Conservation (phyloP, 2,329 filamentous ascomycete species). For the Neofusicoccum ribis region DNA sequence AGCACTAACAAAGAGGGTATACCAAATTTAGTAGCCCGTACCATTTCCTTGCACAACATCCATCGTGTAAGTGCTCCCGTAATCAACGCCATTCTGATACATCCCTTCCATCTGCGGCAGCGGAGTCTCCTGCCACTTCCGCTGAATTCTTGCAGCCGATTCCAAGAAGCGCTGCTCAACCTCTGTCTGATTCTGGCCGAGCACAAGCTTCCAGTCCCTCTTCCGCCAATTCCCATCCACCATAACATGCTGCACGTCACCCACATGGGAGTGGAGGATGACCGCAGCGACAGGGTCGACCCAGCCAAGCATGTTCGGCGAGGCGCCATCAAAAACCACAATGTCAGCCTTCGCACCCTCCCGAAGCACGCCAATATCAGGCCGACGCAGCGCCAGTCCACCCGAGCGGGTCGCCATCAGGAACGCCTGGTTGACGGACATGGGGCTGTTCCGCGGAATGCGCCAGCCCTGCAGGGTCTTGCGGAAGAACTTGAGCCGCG, state of each 20-base stretch:
- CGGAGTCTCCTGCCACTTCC: constrained; percentile 22
- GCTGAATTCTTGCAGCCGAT: constrained; percentile 28
- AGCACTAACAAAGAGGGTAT: too few relatives aligned
- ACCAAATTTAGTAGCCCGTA: constrained; percentile 17
- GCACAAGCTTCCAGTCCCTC: constrained; percentile 41
- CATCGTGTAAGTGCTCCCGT: neutral
- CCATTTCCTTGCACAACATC: constrained; percentile 19
- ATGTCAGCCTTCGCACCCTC: constrained; percentile 57
- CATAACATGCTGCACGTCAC: constrained; percentile 54
- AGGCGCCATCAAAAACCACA: constrained; percentile 53
- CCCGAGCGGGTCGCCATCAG: constrained; percentile 56
- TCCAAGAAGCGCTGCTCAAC: constrained; percentile 27
- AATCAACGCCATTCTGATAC: constrained; percentile 11
- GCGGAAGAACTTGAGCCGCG: constrained; percentile 42
- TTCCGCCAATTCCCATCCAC: constrained; percentile 54
- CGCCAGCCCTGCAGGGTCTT: constrained; percentile 43
- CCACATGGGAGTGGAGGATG: constrained; percentile 56
- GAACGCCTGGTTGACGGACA: constrained; percentile 58
- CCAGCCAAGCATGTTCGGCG: constrained; percentile 56
- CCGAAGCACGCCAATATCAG: constrained; percentile 53
- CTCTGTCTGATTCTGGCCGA: constrained; percentile 21
- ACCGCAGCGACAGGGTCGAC: constrained; percentile 57
- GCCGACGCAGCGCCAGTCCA: constrained; percentile 52
- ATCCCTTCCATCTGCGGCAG: constrained; percentile 16
- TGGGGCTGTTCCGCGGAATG: constrained; percentile 51